Percentiles rank a stretch among this genome's conserved stretches.
Conservation (phyloP, 2,329 filamentous ascomycete species). For the Epichloe coenophiala region DNA sequence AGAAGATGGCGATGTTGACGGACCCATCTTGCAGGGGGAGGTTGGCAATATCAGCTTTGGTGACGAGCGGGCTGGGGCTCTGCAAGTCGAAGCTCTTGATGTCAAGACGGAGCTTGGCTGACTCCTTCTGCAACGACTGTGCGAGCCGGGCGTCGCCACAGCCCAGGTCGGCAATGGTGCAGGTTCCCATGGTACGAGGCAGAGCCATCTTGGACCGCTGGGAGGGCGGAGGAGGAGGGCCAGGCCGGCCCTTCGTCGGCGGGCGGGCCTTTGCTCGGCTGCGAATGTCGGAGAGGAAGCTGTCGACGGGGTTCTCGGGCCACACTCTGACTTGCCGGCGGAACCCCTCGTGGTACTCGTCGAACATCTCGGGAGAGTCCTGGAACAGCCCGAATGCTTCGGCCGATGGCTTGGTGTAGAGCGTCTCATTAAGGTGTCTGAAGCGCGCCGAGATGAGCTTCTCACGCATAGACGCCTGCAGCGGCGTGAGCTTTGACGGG, state of each 20-base stretch:
- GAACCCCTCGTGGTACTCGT: slow-evolving; percentile 94
- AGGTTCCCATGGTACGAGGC: slow-evolving; percentile 57
- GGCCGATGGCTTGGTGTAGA: slow-evolving; percentile 81
- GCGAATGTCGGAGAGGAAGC: slow-evolving; percentile 62
- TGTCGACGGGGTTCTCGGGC: slow-evolving; percentile 92
- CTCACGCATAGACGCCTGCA: slow-evolving; percentile 86
- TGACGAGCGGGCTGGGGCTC: slow-evolving; percentile 62
- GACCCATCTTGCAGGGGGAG: slow-evolving; percentile 62
- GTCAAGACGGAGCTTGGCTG: slow-evolving; percentile 55
- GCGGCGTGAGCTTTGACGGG: slow-evolving; percentile 62
- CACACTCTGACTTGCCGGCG: slow-evolving; percentile 88
- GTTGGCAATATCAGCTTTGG: slow-evolving; percentile 75
- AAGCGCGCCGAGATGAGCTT: slow-evolving; percentile 93
- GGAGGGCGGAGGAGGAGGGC: slow-evolving; percentile 10
- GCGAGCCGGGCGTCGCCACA: slow-evolving; percentile 85
- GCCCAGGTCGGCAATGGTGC: slow-evolving; percentile 79
- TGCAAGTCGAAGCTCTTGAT: slow-evolving; percentile 82
- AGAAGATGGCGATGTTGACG: slow-evolving; percentile 85
- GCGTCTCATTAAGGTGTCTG: slow-evolving; percentile 90
- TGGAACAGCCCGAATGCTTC: slow-evolving; percentile 76
- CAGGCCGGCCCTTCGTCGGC: slow-evolving; percentile 15
- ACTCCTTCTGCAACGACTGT: slow-evolving; percentile 48
- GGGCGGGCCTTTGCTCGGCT: slow-evolving; percentile 44
- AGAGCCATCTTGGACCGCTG: slow-evolving; percentile 33
- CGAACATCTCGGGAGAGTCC: slow-evolving; percentile 81